Percentiles rank a stretch among this genome's conserved stretches.
phyloP scores from a whole-genome alignment of 2,329 filamentous ascomycete species.

The Coniochaeta ligniaria region DNA sequence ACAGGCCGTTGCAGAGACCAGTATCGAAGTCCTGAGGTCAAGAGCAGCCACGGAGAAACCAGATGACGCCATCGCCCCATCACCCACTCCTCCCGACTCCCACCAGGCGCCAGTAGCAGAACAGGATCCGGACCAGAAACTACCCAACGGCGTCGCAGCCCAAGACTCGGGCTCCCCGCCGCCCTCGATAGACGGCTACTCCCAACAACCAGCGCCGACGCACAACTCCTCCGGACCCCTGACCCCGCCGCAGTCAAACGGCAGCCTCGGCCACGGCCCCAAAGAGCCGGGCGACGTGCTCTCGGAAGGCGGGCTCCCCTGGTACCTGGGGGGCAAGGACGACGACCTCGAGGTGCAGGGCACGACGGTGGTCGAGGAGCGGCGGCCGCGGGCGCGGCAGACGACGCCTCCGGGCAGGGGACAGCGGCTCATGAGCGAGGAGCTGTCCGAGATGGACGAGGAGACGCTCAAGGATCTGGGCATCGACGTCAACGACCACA shows the following conservation, averaged over 20 bases:
- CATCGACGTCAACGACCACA: slow-evolving; percentile 38
- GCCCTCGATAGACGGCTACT: slow-evolving; percentile 11
- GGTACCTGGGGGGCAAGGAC: slow-evolving; percentile 57
- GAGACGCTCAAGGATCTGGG: slow-evolving; percentile 72
- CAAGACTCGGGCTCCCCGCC: slow-evolving; percentile 14
- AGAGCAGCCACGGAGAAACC: slow-evolving; percentile 17
- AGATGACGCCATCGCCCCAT: slow-evolving; percentile 16
- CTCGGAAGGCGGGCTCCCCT: slow-evolving; percentile 71
- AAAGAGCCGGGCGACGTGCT: slow-evolving; percentile 41
- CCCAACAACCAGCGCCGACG: slow-evolving; percentile 29
- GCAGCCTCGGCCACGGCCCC: slow-evolving; percentile 37
- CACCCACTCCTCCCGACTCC: slow-evolving; percentile 19
- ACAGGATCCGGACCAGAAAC: background rate
- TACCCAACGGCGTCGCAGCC: slow-evolving; percentile 19
- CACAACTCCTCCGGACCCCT: slow-evolving; percentile 37
- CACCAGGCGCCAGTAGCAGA: slow-evolving; percentile 14
- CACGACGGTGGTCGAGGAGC: slow-evolving; percentile 71
- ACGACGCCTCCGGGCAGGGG: background rate
- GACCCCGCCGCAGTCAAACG: slow-evolving; percentile 61
- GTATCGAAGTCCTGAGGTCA: slow-evolving; percentile 18
- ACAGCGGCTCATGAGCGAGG: slow-evolving; percentile 58
- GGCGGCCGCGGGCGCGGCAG: slow-evolving; percentile 49
- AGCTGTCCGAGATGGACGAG: slow-evolving; percentile 86
- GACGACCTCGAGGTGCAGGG: slow-evolving; percentile 68
- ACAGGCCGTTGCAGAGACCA: background rate